Evolutionary conservation across 2,329 filamentous ascomycete genomes (phyloP).

Genomic region (Apiospora kogelbergensis): DNA sequence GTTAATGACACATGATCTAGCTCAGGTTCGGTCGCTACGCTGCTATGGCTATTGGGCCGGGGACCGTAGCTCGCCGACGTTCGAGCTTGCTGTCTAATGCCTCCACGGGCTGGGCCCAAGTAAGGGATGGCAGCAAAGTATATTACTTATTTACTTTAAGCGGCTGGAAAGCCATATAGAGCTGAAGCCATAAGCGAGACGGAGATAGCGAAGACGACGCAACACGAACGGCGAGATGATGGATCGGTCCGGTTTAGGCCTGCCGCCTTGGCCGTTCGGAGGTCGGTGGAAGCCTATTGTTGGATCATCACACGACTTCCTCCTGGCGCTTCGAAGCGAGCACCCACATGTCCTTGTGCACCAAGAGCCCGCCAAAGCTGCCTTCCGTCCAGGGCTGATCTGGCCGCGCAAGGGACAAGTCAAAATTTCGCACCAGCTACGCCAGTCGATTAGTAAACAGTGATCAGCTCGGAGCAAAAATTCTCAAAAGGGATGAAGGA

Average conservation of each 20-base stretch:
- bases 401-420: conserved; percentile 13
- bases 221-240: background rate
- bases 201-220: background rate
- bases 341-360: conserved; percentile 3
- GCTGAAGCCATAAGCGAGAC: background rate
- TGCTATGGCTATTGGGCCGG: background rate
- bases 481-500: background rate
- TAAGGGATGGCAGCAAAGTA: background rate
- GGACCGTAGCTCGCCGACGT: background rate
- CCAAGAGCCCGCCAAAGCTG: conserved; percentile 2
- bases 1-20: background rate
- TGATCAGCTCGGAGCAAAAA: background rate
- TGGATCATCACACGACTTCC: background rate
- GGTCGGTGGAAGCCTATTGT: background rate
- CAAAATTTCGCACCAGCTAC: conserved; percentile 13
- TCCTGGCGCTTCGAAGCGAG: background rate
- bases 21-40: background rate
- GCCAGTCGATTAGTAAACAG: background rate
- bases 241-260: background rate
- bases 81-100: background rate
- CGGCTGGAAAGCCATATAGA: no score
- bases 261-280: background rate
- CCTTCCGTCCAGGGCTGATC: conserved; percentile 7
- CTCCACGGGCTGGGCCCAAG: background rate
- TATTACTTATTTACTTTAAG: no score